phyloP scores from a whole-genome alignment of 441 rosid species.

The Kokia cookei region DNA sequence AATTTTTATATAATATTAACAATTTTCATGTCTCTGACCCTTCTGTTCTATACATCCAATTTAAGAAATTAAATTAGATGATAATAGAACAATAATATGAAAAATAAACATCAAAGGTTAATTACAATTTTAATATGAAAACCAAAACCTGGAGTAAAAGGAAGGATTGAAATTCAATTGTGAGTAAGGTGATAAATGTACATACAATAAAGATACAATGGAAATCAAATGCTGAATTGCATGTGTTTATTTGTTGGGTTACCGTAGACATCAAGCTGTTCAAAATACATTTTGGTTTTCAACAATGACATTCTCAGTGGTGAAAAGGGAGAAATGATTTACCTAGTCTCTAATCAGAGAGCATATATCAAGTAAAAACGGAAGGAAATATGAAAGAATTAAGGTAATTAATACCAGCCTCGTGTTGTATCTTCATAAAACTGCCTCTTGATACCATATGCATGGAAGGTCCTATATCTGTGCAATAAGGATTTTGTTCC shows the following conservation, averaged over 20 bases:
- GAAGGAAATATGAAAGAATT: not conserved
- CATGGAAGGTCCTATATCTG: conserved; percentile 23
- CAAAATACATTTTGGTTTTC: not conserved
- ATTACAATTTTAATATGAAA: not conserved
- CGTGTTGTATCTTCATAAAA: not conserved
- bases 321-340: not conserved
- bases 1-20: no score
- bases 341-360: not conserved
- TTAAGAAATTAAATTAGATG: no score
- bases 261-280: not conserved
- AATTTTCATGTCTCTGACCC: no score
- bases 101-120: not conserved
- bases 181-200: not conserved
- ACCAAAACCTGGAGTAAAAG: not conserved
- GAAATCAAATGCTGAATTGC: not conserved
- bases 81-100: not conserved
- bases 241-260: not conserved
- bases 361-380: not conserved
- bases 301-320: not conserved
- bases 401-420: not conserved
- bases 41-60: no score
- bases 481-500: conserved; percentile 59
- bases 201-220: not conserved
- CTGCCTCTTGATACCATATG: not conserved
- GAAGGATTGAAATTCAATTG: not conserved